Conservation (phyloP, 805 yeast species). For the Candida railenensis region DNA sequence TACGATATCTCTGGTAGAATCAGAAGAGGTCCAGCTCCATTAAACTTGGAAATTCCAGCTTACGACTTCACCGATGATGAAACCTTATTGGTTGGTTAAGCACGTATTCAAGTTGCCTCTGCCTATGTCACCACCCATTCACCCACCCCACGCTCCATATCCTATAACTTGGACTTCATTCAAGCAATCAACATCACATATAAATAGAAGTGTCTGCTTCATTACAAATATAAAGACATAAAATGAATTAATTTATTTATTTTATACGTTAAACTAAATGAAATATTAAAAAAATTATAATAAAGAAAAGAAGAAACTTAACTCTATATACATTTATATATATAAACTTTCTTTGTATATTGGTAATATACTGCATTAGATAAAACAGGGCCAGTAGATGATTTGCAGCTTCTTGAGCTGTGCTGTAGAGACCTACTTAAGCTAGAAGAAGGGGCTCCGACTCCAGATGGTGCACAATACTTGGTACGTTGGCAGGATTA, state of each 20-base stretch:
- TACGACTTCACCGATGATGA: constrained; percentile 78
- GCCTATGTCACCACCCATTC: neutral
- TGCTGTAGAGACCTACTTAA: too few relatives aligned
- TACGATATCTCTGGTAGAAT: constrained; percentile 99
- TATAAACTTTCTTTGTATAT: constrained; percentile 10
- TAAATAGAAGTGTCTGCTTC: neutral
- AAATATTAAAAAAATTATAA: constrained; percentile 1
- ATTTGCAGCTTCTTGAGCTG: too few relatives aligned
- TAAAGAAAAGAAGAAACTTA: neutral
- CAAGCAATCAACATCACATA: neutral
- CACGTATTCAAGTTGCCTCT: neutral
- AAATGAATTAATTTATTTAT: too few relatives aligned
- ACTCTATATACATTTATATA: constrained; percentile 3
- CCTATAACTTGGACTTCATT: too few relatives aligned
- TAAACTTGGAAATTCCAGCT: constrained; percentile 94
- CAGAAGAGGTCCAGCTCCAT: constrained; percentile 99
- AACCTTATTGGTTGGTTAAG: constrained; percentile 84
- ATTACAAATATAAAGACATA: neutral
- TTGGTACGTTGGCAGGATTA: constrained; percentile 32
- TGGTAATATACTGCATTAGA: constrained; percentile 15
- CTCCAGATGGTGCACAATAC: too few relatives aligned
- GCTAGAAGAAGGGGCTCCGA: too few relatives aligned
- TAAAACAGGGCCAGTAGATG: too few relatives aligned
- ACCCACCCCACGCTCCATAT: neutral
- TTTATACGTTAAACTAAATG: neutral